Percentiles rank a stretch among this genome's conserved stretches.
phyloP scores from a whole-genome alignment of 75 land plant species.

The Sequoiadendron giganteum region DNA sequence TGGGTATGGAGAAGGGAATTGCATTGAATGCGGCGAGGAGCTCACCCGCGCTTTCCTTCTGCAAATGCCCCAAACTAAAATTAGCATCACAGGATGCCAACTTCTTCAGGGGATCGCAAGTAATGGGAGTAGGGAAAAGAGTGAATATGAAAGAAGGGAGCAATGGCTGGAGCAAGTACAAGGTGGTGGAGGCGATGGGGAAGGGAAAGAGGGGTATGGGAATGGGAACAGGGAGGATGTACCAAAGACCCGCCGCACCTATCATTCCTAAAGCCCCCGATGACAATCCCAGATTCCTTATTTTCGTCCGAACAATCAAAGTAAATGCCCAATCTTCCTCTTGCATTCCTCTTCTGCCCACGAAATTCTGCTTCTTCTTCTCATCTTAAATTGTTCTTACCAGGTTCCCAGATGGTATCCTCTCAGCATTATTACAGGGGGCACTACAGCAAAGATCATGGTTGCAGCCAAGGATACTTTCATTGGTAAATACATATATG shows the following conservation, averaged over 20 bases:
- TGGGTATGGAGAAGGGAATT: conserved; percentile 36
- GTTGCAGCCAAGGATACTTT: conserved; percentile 90
- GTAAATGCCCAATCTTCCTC: conserved; percentile 27
- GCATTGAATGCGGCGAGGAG: conserved; percentile 33
- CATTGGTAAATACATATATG: conserved; percentile 86
- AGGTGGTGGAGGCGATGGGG: conserved; percentile 74
- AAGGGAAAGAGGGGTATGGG: conserved; percentile 68
- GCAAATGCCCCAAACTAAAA: neutral
- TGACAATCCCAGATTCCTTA: conserved; percentile 86
- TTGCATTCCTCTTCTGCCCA: neutral
- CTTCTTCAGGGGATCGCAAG: conserved; percentile 14
- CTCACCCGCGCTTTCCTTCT: conserved; percentile 15
- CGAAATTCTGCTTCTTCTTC: neutral
- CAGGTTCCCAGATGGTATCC: conserved; percentile 98
- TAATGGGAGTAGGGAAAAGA: neutral
- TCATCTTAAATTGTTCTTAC: neutral
- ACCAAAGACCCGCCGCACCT: conserved; percentile 45
- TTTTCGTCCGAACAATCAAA: conserved; percentile 79
- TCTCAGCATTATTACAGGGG: conserved; percentile 80
- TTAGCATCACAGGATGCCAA: conserved; percentile 12
- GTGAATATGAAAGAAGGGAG: neutral
- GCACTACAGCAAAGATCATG: conserved; percentile 95
- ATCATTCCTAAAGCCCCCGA: conserved; percentile 80
- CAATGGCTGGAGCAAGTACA: neutral
- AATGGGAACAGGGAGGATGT: conserved; percentile 20